These are phyloP conservation scores for Epicoccum sorghinum DNA, from an alignment of 2,329 filamentous ascomycete genomes.

Conservation along the genomic window DNA sequence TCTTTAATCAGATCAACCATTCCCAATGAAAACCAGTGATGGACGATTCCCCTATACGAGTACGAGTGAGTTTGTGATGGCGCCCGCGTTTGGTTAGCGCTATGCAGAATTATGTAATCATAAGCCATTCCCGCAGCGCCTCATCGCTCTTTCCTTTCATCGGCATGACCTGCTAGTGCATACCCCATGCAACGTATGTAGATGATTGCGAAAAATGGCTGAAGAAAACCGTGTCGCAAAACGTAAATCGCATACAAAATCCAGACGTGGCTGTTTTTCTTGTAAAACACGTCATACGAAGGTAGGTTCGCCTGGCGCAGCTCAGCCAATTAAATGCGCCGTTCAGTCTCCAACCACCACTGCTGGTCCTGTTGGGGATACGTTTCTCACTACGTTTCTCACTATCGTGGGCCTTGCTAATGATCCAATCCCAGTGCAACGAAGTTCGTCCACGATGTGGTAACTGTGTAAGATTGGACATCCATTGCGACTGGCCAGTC, in stretches of 20 bases:
- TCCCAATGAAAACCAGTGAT: too few species aligned
- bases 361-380: too few species aligned
- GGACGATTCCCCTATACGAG: not conserved
- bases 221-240: constrained; percentile 28
- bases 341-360: too few species aligned
- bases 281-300: constrained; percentile 44
- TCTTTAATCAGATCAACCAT: too few species aligned
- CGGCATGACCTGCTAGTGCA: not conserved
- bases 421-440: constrained; percentile 30
- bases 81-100: not conserved
- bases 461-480: constrained; percentile 39
- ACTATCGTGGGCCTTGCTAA: too few species aligned
- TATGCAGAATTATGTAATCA: constrained; percentile 2
- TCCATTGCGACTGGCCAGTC: constrained; percentile 38
- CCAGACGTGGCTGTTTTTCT: constrained; percentile 37
- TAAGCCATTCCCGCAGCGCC: not conserved
- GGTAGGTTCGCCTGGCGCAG: constrained; percentile 23
- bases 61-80: not conserved
- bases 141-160: constrained; percentile 1
- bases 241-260: constrained; percentile 42
- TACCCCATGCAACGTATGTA: not conserved
- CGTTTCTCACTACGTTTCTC: too few species aligned
- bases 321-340: not conserved
- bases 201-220: constrained; percentile 14
- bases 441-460: constrained; percentile 38